These are phyloP conservation scores for Carallia brachiata DNA, from an alignment of 345 rosid genomes.

Conservation along the genomic window DNA sequence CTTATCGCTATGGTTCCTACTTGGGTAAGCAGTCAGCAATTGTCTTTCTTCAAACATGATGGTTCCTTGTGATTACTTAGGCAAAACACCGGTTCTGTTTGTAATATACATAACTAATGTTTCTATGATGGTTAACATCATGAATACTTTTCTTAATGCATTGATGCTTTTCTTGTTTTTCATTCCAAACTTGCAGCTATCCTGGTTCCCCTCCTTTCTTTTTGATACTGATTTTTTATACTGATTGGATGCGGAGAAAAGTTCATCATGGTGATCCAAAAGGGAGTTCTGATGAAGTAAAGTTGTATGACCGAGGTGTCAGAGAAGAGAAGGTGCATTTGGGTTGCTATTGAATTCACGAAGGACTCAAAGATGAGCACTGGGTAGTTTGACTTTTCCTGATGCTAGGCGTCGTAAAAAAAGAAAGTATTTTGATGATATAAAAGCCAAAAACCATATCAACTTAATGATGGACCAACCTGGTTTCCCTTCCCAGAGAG, in stretches of 20 bases:
- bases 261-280: constrained; percentile 89
- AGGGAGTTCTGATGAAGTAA: constrained; percentile 47
- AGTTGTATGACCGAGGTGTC: constrained; percentile 76
- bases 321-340: constrained; percentile 97
- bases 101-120: background rate
- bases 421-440: too few species aligned
- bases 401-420: too few species aligned
- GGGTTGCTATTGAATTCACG: constrained; percentile 96
- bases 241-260: constrained; percentile 99
- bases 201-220: constrained; percentile 96
- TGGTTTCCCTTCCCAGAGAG: too few species aligned
- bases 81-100: constrained; percentile 2
- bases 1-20: constrained; percentile 87
- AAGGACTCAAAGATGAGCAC: constrained; percentile 46
- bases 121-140: constrained; percentile 8
- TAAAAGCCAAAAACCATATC: too few species aligned
- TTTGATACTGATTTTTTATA: constrained; percentile 90
- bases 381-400: too few species aligned
- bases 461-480: too few species aligned
- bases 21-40: constrained; percentile 57
- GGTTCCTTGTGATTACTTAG: background rate
- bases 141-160: background rate
- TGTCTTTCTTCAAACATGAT: background rate
- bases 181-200: constrained; percentile 45
- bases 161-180: constrained; percentile 4